Percentiles rank a stretch among this genome's conserved stretches.
Conservation (phyloP, 352 stramenopile species). For the Thalassiosira oceanica region DNA sequence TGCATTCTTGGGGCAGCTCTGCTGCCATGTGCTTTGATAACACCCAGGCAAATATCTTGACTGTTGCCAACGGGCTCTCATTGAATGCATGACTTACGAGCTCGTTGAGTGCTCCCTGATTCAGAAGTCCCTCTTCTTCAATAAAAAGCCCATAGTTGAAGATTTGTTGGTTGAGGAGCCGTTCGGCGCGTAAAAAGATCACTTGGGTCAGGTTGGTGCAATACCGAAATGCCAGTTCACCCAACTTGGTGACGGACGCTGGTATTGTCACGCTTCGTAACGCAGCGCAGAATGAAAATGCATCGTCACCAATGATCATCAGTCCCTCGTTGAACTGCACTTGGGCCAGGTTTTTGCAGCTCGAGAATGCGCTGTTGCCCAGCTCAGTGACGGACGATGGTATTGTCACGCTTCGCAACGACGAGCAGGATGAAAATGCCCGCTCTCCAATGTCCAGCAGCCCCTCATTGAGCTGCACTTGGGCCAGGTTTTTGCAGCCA, state of each 20-base stretch:
- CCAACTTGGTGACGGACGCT: background rate
- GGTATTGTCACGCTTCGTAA: conserved; percentile 1
- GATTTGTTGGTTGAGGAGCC: too few relatives aligned
- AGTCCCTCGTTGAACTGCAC: background rate
- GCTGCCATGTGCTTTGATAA: too few relatives aligned
- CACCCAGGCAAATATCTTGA: too few relatives aligned
- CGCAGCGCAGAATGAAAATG: background rate
- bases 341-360: background rate
- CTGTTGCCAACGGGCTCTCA: too few relatives aligned
- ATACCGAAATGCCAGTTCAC: background rate
- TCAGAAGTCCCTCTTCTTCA: too few relatives aligned
- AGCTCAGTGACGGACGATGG: background rate
- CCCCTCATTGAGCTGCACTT: background rate
- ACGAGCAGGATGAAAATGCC: background rate
- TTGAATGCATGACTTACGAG: too few relatives aligned
- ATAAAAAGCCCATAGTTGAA: too few relatives aligned
- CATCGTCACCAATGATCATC: background rate
- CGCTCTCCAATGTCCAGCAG: background rate
- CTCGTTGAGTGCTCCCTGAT: too few relatives aligned
- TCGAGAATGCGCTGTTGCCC: background rate
- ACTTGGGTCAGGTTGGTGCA: background rate
- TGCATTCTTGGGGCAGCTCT: too few relatives aligned
- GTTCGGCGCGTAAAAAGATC: too few relatives aligned
- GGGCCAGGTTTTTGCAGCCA: background rate
- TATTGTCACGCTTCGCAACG: background rate